Conservation (phyloP, 1,284 basidiomycete genomes). For the Phylloboletellus chloephorus region DNA sequence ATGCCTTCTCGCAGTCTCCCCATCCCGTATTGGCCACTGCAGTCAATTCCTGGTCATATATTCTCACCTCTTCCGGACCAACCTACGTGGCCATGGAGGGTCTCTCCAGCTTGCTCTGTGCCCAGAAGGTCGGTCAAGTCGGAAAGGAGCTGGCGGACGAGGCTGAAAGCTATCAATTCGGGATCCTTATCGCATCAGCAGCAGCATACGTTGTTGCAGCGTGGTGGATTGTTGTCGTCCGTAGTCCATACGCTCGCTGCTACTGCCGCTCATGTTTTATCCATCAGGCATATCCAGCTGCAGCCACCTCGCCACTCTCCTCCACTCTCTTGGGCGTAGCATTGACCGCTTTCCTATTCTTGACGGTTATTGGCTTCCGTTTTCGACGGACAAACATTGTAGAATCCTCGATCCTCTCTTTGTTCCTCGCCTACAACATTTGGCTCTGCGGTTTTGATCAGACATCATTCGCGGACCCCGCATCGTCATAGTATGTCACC, state of each 20-base stretch:
- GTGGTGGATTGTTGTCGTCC: constrained; percentile 74
- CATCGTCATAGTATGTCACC: constrained; percentile 65
- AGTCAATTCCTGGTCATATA: constrained; percentile 66
- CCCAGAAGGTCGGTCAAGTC: constrained; percentile 72
- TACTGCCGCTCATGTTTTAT: constrained; percentile 8
- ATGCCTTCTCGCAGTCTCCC: constrained; percentile 62
- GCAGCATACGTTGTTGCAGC: constrained; percentile 71
- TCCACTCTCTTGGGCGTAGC: constrained; percentile 80
- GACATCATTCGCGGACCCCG: constrained; percentile 60
- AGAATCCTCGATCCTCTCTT: constrained; percentile 81
- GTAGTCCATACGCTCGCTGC: constrained; percentile 28
- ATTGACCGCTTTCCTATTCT: constrained; percentile 68
- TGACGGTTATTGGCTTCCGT: constrained; percentile 87
- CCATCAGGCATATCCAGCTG: constrained; percentile 65
- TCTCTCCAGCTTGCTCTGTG: constrained; percentile 74
- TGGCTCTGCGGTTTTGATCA: constrained; percentile 78
- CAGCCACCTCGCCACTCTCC: constrained; percentile 77
- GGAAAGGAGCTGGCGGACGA: constrained; percentile 64
- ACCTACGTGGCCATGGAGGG: constrained; percentile 79
- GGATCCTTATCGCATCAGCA: constrained; percentile 65
- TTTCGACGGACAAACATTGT: constrained; percentile 88
- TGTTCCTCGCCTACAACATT: constrained; percentile 83
- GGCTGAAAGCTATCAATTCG: constrained; percentile 71
- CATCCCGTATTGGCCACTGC: constrained; percentile 53
- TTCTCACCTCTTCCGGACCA: constrained; percentile 68